Evolutionary conservation across 139 green algal genomes (phyloP), one percentile per base, ranked within the genome.

Genomic region (Tetraselmis chui): DNA sequence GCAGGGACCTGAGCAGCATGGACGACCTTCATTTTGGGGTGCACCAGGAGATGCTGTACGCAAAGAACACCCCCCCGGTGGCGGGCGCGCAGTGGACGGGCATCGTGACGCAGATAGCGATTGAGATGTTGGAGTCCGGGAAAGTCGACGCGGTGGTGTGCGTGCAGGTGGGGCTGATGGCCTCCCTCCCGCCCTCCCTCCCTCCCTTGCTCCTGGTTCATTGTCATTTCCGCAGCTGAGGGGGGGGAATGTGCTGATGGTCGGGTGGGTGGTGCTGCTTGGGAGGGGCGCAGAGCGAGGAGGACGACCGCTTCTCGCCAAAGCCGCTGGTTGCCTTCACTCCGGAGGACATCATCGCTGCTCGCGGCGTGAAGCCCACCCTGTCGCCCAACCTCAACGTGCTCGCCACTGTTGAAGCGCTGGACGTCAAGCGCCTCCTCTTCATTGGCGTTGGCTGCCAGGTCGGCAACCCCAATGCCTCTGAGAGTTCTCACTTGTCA

Each of bases 371-470:
- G 26, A 99, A 99, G 90, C 96, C 96, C 30, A 92, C 87, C 0
- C 88, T 99, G 29, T 93, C 87, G 0, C 94, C 96, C 30, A 98
- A 97, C 88, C 89, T 99, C 23, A 93, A 96, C 30, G 92, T 95
- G 22, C 88, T 99, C 28, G 95, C 95, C 23, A 95, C 93, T 23
- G 91, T 99, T n/a, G 95, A 99, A 86, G 95, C 94, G 1, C 86
- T 96, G 67, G 86, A 88, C 75, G 86, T 96, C 1, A 94, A 93
- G 81, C 83, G 89, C 75, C 88, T 98, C 31, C 91, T 99, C 29
- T 98, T 99, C 89, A 97, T 98, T 76, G 96, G 96, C 0, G 95
- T 98, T 2, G 95, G 95, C 30, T 98, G 95, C 88, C 93, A 96
- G 90, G 92, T 92, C 2, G 45, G 18, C 45, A 67, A 18, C 5